Base-by-base conservation (phyloP, 2,329 filamentous ascomycete species). In the Phoma herbarum region DNA sequence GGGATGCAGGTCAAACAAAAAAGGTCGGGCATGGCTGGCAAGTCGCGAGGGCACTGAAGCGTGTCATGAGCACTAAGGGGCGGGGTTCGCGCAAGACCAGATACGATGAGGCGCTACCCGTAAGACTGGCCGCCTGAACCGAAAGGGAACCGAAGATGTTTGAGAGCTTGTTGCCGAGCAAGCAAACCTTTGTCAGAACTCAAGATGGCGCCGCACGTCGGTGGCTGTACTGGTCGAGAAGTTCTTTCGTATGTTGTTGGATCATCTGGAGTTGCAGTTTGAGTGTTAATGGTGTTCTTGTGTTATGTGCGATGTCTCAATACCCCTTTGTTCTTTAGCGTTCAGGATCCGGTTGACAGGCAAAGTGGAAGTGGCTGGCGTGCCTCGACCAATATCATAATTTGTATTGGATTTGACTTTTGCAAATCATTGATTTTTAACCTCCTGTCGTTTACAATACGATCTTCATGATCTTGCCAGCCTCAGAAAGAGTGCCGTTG, bases 401-500 rank as follows among this genome's bases (percentile, higher is more conserved):
- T 33, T 28, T 37, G 28, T 42, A 28, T 46, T 57, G 9, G 12
- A 23, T 42, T 44, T 25, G 28, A 42, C 3, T 22, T 16, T 11
- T 33, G n/a, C 25, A 1, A 22, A 52, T 10, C 16, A 16, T 39
- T 12, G 5, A 41, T 44, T 2, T 20, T 49, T 18, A 12, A 18
- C 2, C 23, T 23, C 2, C 25, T 22, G 9, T 41, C 29, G n/a
- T 29, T 42, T 37, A 59, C 46, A 59, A 28, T 1, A 50, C 45
- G 10, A 59, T 44, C 45, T 59, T 59, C 56, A 60, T 60, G 31
- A 60, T 57, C 25, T 60, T 60, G 28, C 57, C 57, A 33, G 52
- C 57, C 44, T 60, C 57, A 18, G 57, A 56, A 12, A 60, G 25
- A 22, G 57, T 56, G 22, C 59, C 59, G 26, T 59, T 59, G 45